These are phyloP conservation scores for Arthrinium puccinioides DNA, from an alignment of 2,329 filamentous ascomycete genomes.

Conservation along the genomic window DNA sequence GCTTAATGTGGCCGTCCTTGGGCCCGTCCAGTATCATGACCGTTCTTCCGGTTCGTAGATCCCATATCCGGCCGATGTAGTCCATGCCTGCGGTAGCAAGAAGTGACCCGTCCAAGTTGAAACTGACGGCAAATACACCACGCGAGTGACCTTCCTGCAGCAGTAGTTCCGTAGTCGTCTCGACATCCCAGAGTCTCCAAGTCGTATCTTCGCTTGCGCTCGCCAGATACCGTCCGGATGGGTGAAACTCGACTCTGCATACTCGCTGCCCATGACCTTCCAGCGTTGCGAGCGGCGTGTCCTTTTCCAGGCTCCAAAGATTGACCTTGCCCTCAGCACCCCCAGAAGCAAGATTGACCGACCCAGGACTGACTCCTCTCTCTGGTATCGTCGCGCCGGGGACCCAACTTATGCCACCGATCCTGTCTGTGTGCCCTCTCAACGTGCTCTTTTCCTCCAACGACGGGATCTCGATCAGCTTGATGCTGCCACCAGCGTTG, in stretches of 20 bases:
- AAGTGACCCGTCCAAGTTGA: conserved; percentile 86
- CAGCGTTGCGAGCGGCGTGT: conserved; percentile 76
- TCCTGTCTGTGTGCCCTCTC: conserved; percentile 79
- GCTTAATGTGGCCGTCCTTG: conserved; percentile 72
- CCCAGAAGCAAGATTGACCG: conserved; percentile 82
- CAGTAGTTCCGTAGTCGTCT: conserved; percentile 74
- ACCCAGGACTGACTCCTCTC: conserved; percentile 61
- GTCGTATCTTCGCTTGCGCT: conserved; percentile 95
- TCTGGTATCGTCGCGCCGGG: conserved; percentile 71
- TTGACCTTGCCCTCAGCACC: conserved; percentile 83
- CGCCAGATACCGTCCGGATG: conserved; percentile 80
- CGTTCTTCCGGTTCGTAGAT: conserved; percentile 82
- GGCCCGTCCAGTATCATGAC: conserved; percentile 94
- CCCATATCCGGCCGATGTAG: conserved; percentile 93
- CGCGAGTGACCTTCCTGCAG: conserved; percentile 92
- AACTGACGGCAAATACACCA: conserved; percentile 83
- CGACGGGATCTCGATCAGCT: conserved; percentile 75
- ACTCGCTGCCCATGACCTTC: conserved; percentile 81
- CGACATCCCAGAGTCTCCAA: conserved; percentile 93
- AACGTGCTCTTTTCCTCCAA: conserved; percentile 69
- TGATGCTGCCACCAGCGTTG: conserved; percentile 88
- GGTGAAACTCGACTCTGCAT: conserved; percentile 89
- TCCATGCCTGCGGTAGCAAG: conserved; percentile 89
- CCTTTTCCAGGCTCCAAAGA: conserved; percentile 82
- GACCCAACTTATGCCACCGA: conserved; percentile 87